These are phyloP conservation scores for Scheffersomyces titani DNA, from an alignment of 1,139 yeast genomes.

Conservation along the genomic window DNA sequence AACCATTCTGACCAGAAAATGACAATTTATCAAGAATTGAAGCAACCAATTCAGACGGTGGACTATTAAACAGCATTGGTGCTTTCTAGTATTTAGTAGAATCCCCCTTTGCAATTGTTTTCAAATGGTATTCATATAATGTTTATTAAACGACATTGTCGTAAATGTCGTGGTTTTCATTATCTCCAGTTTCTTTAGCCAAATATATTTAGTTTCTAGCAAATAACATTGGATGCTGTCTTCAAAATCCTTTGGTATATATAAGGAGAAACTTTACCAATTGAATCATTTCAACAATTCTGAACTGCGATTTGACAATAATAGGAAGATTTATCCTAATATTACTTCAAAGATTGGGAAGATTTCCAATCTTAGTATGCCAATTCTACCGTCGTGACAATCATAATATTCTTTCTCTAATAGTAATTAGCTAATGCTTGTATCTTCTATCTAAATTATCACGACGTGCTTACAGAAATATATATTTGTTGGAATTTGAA, in stretches of 20 bases:
- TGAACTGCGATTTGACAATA: conserved; percentile 47
- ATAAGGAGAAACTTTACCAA: conserved; percentile 55
- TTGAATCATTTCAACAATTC: conserved; percentile 61
- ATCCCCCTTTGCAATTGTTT: background rate
- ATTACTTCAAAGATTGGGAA: conserved; percentile 85
- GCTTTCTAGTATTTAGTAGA: background rate
- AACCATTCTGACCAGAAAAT: conserved; percentile 38
- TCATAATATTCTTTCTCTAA: too few species aligned
- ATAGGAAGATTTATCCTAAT: conserved; percentile 42
- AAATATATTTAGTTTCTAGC: conserved; percentile 35
- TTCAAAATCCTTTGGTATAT: too few species aligned
- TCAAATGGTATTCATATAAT: background rate
- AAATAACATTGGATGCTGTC: conserved; percentile 56
- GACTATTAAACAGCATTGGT: conserved; percentile 20
- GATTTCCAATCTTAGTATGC: conserved; percentile 88
- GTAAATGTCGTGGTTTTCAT: conserved; percentile 9
- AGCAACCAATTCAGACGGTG: conserved; percentile 26
- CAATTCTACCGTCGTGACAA: conserved; percentile 65
- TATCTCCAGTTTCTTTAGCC: conserved; percentile 1
- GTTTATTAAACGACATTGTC: background rate
- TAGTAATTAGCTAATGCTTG: too few species aligned
- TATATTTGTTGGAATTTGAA: conserved; percentile 78
- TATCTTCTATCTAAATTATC: too few species aligned
- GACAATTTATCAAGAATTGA: conserved; percentile 31
- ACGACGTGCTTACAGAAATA: conserved; percentile 66